These are phyloP conservation scores for Pholiota conissans DNA, from an alignment of 768 basidiomycete genomes.

Conservation along the genomic window DNA sequence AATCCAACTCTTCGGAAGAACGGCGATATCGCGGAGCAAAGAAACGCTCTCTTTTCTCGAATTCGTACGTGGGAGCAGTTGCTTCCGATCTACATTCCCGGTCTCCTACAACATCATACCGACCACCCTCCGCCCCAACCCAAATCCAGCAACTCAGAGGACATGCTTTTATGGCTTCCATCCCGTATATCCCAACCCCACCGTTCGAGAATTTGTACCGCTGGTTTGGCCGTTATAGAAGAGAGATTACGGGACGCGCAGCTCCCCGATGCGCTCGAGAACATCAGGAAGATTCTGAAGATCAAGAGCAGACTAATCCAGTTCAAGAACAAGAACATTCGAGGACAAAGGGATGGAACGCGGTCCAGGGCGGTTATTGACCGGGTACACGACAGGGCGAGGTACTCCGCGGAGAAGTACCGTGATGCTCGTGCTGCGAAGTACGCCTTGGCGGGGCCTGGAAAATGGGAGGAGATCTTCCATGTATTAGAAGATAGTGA, in stretches of 20 bases:
- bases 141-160: constrained; percentile 3
- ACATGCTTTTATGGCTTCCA: constrained; percentile 7
- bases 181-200: not conserved
- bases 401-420: too few species aligned
- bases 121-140: not conserved
- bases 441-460: too few species aligned
- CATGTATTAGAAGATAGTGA: constrained; percentile 3
- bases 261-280: constrained; percentile 17
- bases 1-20: not conserved
- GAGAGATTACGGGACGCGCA: constrained; percentile 15
- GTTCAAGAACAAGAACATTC: constrained; percentile 22
- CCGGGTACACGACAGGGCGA: not conserved
- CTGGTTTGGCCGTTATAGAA: not conserved
- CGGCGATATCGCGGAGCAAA: not conserved
- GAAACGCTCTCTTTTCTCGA: not conserved
- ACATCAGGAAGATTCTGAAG: constrained; percentile 17
- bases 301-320: constrained; percentile 19
- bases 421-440: too few species aligned
- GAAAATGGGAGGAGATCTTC: constrained; percentile 1
- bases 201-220: not conserved
- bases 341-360: not conserved
- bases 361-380: not conserved
- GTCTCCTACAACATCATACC: constrained; percentile 11
- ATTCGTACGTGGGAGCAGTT: constrained; percentile 13
- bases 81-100: constrained; percentile 14